Percentiles rank a stretch among this genome's conserved stretches.
Conservation (phyloP, 2,329 filamentous ascomycete genomes). For the Sphaerulina vaccinii region DNA sequence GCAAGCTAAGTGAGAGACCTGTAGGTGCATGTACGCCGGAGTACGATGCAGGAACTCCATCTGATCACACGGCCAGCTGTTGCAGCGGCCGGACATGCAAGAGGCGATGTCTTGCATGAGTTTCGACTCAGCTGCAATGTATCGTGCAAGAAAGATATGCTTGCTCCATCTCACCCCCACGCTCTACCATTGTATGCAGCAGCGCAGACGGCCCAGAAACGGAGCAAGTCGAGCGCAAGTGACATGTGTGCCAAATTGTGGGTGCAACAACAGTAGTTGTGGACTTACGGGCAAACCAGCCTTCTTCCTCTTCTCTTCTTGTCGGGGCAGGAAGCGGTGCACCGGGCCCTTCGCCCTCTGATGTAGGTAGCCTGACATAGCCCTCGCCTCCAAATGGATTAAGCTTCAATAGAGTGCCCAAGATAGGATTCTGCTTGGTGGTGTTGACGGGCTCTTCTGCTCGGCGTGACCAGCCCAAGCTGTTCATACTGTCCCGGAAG, state of each 20-base stretch:
- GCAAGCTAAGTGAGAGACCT: slow-evolving; percentile 16
- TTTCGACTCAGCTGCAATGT: slow-evolving; percentile 22
- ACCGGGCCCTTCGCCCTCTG: slow-evolving; percentile 69
- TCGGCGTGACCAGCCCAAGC: slow-evolving; percentile 88
- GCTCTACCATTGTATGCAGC: slow-evolving; percentile 19
- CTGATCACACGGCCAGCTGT: slow-evolving; percentile 23
- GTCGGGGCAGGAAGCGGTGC: slow-evolving; percentile 81
- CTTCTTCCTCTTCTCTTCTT: slow-evolving; percentile 90
- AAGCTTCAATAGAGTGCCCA: slow-evolving; percentile 77
- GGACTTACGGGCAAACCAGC: slow-evolving; percentile 88
- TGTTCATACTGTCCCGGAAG: slow-evolving; percentile 93
- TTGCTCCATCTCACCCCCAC: slow-evolving; percentile 24
- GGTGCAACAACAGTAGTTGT: slow-evolving; percentile 10
- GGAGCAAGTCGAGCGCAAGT: slow-evolving; percentile 3
- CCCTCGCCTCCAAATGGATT: slow-evolving; percentile 86
- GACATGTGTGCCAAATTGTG: slow-evolving; percentile 1
- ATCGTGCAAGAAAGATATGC: slow-evolving; percentile 5
- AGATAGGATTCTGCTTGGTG: slow-evolving; percentile 71
- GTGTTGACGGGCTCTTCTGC: slow-evolving; percentile 70
- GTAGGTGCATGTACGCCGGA: slow-evolving; percentile 25
- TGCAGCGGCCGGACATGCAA: slow-evolving; percentile 20
- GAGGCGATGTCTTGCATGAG: slow-evolving; percentile 27
- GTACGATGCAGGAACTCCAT: slow-evolving; percentile 33
- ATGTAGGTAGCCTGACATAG: slow-evolving; percentile 86
- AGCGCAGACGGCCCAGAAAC: slow-evolving; percentile 22